Percentiles rank a stretch among this genome's conserved stretches.
Conservation (phyloP, 2,329 filamentous ascomycete species). For the Lasiodiplodia hormozganensis region DNA sequence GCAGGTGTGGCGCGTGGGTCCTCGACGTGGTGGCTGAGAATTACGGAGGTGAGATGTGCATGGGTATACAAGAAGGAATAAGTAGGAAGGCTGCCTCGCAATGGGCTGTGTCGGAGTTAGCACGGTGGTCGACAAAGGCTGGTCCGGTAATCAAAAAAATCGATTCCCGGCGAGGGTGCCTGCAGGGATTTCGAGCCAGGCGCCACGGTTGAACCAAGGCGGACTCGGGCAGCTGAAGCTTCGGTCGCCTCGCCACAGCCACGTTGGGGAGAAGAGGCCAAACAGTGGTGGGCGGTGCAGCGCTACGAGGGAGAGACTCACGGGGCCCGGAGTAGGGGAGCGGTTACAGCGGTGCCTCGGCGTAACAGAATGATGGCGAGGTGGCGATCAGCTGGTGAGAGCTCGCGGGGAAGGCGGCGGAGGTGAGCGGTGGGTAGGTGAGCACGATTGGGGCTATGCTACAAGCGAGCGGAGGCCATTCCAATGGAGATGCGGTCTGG, state of each 20-base stretch:
- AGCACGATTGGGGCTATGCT: slow-evolving; percentile 27
- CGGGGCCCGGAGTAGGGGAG: slow-evolving; percentile 9
- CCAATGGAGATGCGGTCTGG: slow-evolving; percentile 25
- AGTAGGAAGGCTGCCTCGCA: slow-evolving; percentile 13
- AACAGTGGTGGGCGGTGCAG: slow-evolving; percentile 13
- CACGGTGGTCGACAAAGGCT: not conserved
- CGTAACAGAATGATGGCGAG: slow-evolving; percentile 10
- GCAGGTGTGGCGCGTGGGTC: slow-evolving; percentile 17
- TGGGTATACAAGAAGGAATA: slow-evolving; percentile 28
- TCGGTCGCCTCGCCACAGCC: slow-evolving; percentile 10
- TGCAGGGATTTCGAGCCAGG: not conserved
- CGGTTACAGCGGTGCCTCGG: slow-evolving; percentile 6
- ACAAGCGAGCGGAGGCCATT: slow-evolving; percentile 19
- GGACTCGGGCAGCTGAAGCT: slow-evolving; percentile 1
- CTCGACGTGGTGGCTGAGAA: slow-evolving; percentile 16
- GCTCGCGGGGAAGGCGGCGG: slow-evolving; percentile 12
- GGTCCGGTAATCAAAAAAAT: not conserved
- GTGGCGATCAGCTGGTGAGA: slow-evolving; percentile 10
- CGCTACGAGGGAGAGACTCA: slow-evolving; percentile 12
- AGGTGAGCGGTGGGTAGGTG: slow-evolving; percentile 21
- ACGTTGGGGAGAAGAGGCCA: slow-evolving; percentile 5
- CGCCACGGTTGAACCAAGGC: slow-evolving; percentile 26
- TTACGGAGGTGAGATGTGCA: slow-evolving; percentile 24
- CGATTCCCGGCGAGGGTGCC: not conserved
- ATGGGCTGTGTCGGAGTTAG: slow-evolving; percentile 26